Conservation (phyloP, 352 stramenopile species). For the Phytophthora megakarya region DNA sequence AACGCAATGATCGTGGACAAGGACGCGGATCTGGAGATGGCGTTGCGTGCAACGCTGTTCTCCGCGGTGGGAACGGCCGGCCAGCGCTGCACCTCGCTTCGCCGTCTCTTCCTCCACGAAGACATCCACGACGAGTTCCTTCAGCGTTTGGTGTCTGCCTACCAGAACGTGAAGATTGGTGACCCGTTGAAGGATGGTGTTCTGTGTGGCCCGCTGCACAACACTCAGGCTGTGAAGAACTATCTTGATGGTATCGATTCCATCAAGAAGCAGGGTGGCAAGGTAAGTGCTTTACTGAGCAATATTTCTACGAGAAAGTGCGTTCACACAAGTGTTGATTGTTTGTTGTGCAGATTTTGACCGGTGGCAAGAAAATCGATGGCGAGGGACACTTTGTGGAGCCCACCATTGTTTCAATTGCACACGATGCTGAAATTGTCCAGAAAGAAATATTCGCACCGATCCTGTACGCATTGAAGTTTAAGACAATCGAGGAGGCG, state of each 20-base stretch:
- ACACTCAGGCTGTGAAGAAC: slow-evolving; percentile 82
- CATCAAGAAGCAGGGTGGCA: slow-evolving; percentile 87
- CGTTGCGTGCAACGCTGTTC: slow-evolving; percentile 89
- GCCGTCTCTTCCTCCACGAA: slow-evolving; percentile 91
- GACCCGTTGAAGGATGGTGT: slow-evolving; percentile 86
- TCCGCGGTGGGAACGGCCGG: slow-evolving; percentile 91
- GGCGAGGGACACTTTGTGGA: slow-evolving; percentile 91
- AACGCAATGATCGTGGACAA: slow-evolving; percentile 95
- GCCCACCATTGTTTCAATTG: slow-evolving; percentile 89
- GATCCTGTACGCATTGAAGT: slow-evolving; percentile 92
- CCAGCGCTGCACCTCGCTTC: slow-evolving; percentile 93
- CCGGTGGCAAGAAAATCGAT: slow-evolving; percentile 84
- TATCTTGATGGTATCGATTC: slow-evolving; percentile 86
- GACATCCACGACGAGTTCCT: slow-evolving; percentile 92
- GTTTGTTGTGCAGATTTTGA: slow-evolving; percentile 67
- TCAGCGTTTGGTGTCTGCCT: slow-evolving; percentile 79
- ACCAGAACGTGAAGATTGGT: slow-evolving; percentile 90
- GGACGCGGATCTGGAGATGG: slow-evolving; percentile 91
- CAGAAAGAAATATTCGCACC: slow-evolving; percentile 93
- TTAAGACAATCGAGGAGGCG: slow-evolving; percentile 89
- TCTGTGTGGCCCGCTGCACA: slow-evolving; percentile 82
- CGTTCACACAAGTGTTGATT: slow-evolving; percentile 11
- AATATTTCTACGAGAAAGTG: background rate
- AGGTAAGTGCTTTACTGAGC: slow-evolving; percentile 38
- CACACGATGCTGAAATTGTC: slow-evolving; percentile 80